A percentile compares a stretch with the other conserved stretches of the same genome.
Conservation (phyloP, 2,329 filamentous ascomycete species). For the Leptographium wingfieldii region DNA sequence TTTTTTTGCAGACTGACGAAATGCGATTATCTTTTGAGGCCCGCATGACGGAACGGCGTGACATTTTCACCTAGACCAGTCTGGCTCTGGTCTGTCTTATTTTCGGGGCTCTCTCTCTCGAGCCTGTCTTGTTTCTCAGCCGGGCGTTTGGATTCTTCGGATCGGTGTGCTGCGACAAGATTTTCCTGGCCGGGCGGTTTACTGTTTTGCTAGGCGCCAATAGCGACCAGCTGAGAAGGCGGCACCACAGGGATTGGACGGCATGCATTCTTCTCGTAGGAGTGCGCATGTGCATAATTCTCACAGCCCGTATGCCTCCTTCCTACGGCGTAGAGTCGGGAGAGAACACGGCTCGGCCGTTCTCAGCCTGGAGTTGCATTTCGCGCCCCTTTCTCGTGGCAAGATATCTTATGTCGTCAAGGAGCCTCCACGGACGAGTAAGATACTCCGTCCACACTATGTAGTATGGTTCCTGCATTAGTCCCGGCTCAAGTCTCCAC, state of each 20-base stretch:
- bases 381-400: neutral
- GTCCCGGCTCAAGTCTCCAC: neutral
- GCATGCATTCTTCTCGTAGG: too few relatives aligned
- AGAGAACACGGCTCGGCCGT: neutral
- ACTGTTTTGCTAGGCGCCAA: too few relatives aligned
- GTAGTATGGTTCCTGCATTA: neutral
- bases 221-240: neutral
- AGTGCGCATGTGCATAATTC: neutral
- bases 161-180: too few relatives aligned
- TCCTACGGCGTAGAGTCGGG: neutral
- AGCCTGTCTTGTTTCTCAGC: too few relatives aligned
- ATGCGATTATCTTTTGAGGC: neutral
- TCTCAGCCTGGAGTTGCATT: neutral
- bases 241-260: too few relatives aligned
- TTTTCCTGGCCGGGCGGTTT: too few relatives aligned
- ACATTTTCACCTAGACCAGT: neutral
- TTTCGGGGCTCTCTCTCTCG: too few relatives aligned
- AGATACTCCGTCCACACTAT: too few relatives aligned
- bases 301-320: neutral
- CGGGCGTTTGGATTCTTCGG: too few relatives aligned
- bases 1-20: neutral
- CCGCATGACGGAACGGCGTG: neutral
- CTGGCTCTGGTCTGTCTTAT: too few relatives aligned
- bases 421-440: neutral
- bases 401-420: neutral